phyloP scores from a whole-genome alignment of 768 basidiomycete species.

The Leccinum boreale region DNA sequence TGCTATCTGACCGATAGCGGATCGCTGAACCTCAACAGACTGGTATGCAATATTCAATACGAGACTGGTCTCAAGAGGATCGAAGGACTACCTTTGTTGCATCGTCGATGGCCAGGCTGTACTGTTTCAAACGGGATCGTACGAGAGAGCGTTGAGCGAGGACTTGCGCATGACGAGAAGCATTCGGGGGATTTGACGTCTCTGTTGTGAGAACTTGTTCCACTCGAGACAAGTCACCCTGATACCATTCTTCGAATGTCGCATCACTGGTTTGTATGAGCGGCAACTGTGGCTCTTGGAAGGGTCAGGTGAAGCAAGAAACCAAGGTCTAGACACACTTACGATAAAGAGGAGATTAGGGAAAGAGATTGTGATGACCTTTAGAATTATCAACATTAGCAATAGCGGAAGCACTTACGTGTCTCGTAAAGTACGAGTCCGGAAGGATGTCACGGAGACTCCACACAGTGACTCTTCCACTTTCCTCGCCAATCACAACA shows the following conservation, averaged over 20 bases:
- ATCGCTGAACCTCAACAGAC: no score
- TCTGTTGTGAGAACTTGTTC: slow-evolving; percentile 1
- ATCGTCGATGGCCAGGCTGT: no score
- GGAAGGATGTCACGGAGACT: not conserved
- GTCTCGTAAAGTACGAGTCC: not conserved
- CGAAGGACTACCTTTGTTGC: no score
- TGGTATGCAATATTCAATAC: no score
- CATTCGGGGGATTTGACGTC: no score
- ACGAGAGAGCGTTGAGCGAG: no score
- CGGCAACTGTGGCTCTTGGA: not conserved
- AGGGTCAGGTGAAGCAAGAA: not conserved
- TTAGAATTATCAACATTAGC: not conserved
- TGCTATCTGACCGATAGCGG: no score
- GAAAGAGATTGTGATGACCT: no score
- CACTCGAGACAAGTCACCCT: not conserved
- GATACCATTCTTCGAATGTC: not conserved
- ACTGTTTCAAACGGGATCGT: no score
- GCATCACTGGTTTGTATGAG: not conserved
- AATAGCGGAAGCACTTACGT: not conserved
- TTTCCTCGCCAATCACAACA: no score
- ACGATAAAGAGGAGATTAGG: not conserved
- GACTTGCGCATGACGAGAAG: no score
- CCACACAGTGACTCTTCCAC: not conserved
- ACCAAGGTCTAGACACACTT: not conserved
- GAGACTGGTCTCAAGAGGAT: no score